Percentiles rank a stretch among this genome's conserved stretches.
These are phyloP conservation scores for Epipyxis sp. DNA, from an alignment of 108 stramenopile species.

Conservation along the genomic window DNA sequence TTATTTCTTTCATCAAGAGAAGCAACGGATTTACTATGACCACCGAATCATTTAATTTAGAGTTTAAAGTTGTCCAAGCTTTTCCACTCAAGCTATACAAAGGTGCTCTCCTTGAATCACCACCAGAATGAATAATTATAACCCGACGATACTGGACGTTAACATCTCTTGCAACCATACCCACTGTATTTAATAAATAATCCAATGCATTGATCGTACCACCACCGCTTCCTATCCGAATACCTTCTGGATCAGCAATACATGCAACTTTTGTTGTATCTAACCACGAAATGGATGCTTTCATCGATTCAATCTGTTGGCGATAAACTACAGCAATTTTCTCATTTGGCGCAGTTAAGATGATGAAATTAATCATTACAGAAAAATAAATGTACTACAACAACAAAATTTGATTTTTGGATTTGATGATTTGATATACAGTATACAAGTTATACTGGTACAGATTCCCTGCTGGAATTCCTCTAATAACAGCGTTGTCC, in stretches of 20 bases:
- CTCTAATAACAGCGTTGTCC: too few species aligned
- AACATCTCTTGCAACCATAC: background rate
- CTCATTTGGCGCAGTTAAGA: background rate
- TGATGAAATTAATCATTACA: background rate
- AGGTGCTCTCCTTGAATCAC: constrained; percentile 33
- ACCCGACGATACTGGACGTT: too few species aligned
- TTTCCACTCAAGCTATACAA: constrained; percentile 25
- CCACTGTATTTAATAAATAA: background rate
- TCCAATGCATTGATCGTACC: constrained; percentile 30
- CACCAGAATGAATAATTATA: constrained; percentile 27
- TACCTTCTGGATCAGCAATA: constrained; percentile 29
- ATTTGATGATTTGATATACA: too few species aligned
- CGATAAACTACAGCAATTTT: background rate
- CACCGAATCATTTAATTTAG: background rate
- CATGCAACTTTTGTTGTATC: background rate
- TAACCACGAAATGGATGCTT: background rate
- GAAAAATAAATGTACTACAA: too few species aligned
- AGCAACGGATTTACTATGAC: background rate
- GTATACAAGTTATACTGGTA: too few species aligned
- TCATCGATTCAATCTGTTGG: background rate
- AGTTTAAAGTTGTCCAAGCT: constrained; percentile 26
- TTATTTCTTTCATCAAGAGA: background rate
- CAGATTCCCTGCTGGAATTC: too few species aligned
- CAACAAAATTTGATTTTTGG: too few species aligned
- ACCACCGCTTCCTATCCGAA: constrained; percentile 32